Conservation (phyloP, 345 rosid species). For the Eutrema japonicum region DNA sequence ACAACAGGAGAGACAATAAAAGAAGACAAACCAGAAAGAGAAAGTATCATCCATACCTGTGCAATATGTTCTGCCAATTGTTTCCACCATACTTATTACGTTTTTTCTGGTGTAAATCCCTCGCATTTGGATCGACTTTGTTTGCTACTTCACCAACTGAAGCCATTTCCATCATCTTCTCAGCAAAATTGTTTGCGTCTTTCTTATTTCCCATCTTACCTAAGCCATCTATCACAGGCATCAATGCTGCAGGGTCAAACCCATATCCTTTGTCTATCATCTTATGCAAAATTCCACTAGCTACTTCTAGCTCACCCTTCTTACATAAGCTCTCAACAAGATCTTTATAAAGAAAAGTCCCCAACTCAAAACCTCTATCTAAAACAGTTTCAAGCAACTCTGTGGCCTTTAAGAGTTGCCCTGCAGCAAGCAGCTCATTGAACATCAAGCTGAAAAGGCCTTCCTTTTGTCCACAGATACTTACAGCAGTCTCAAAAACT, state of each 20-base stretch:
- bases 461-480: slow-evolving; percentile 84
- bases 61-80: slow-evolving; percentile 69
- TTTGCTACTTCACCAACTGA: slow-evolving; percentile 52
- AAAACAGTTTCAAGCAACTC: slow-evolving; percentile 72
- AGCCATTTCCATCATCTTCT: slow-evolving; percentile 90
- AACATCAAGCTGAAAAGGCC: slow-evolving; percentile 76
- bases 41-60: slow-evolving; percentile 57
- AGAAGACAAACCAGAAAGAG: slow-evolving; percentile 1
- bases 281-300: slow-evolving; percentile 60
- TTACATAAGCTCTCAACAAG: slow-evolving; percentile 74
- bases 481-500: slow-evolving; percentile 76
- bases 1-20: neutral
- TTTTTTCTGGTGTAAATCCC: slow-evolving; percentile 42
- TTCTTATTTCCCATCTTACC: slow-evolving; percentile 66
- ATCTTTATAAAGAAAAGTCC: slow-evolving; percentile 64
- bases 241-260: slow-evolving; percentile 84
- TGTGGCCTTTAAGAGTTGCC: slow-evolving; percentile 66
- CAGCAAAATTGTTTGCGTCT: slow-evolving; percentile 75
- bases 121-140: slow-evolving; percentile 46
- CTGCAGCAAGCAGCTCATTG: slow-evolving; percentile 73
- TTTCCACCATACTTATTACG: slow-evolving; percentile 48
- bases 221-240: slow-evolving; percentile 90
- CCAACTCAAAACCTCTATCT: slow-evolving; percentile 67
- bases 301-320: slow-evolving; percentile 65
- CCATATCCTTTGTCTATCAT: slow-evolving; percentile 71